Evolutionary conservation across 1,284 basidiomycete genomes (phyloP).

Genomic region (Pholiota adiposa): DNA sequence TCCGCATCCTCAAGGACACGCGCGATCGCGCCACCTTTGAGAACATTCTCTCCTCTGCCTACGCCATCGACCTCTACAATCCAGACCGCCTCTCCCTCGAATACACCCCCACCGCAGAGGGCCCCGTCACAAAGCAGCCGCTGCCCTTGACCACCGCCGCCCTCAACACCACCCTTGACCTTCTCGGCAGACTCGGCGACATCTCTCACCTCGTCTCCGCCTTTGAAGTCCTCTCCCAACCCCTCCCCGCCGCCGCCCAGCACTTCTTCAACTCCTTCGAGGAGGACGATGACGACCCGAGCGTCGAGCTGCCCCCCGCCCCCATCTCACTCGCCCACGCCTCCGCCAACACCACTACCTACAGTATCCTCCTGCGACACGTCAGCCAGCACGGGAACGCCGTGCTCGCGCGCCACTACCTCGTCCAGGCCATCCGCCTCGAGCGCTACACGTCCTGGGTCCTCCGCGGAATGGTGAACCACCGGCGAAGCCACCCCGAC

Average conservation of each 20-base stretch:
- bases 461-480: constrained; percentile 31
- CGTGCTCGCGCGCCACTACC: constrained; percentile 69
- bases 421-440: constrained; percentile 58
- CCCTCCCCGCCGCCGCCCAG: constrained; percentile 53
- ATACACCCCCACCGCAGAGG: constrained; percentile 16
- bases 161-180: constrained; percentile 53
- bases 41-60: constrained; percentile 61
- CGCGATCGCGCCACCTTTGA: constrained; percentile 57
- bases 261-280: constrained; percentile 58
- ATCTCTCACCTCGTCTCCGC: constrained; percentile 70
- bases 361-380: constrained; percentile 61
- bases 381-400: constrained; percentile 50
- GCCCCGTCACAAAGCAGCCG: neutral
- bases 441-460: constrained; percentile 40
- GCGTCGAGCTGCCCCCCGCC: constrained; percentile 45
- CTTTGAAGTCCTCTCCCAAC: constrained; percentile 77
- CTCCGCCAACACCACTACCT: constrained; percentile 72
- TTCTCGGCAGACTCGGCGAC: constrained; percentile 52
- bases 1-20: constrained; percentile 71
- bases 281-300: constrained; percentile 75
- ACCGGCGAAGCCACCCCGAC: constrained; percentile 8
- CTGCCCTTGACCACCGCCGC: constrained; percentile 48
- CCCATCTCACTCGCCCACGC: constrained; percentile 51
- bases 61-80: constrained; percentile 74
- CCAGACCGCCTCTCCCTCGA: constrained; percentile 67